phyloP scores from a whole-genome alignment of 352 stramenopile species.

The Phytophthora foliorum region DNA sequence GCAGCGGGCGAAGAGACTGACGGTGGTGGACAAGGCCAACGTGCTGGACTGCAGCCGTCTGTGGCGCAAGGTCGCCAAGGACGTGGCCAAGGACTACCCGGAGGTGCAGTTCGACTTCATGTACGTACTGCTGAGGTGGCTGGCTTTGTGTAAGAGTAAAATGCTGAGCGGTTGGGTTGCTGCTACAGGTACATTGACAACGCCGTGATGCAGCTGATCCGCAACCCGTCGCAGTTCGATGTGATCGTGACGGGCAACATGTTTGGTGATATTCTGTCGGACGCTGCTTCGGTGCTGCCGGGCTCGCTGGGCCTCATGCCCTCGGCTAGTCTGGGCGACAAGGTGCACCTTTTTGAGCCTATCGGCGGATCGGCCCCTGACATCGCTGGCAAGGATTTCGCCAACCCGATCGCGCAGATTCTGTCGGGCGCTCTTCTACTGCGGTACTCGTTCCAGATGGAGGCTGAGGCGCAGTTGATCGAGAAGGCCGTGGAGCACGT shows the following conservation, averaged over 20 bases:
- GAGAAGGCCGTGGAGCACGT: slow-evolving; percentile 86
- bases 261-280: slow-evolving; percentile 99
- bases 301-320: slow-evolving; percentile 98
- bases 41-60: slow-evolving; percentile 97
- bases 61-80: slow-evolving; percentile 94
- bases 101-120: slow-evolving; percentile 97
- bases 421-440: slow-evolving; percentile 98
- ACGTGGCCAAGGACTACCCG: slow-evolving; percentile 91
- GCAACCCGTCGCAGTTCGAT: slow-evolving; percentile 99
- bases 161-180: not conserved
- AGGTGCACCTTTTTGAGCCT: slow-evolving; percentile 97
- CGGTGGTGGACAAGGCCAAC: slow-evolving; percentile 99
- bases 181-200: slow-evolving; percentile 99
- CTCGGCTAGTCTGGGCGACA: slow-evolving; percentile 95
- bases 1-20: slow-evolving; percentile 95
- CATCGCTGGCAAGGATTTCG: slow-evolving; percentile 97
- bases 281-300: slow-evolving; percentile 98
- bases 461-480: slow-evolving; percentile 82
- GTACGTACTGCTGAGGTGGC: slow-evolving; percentile 36
- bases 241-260: slow-evolving; percentile 99
- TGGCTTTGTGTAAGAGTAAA: no score
- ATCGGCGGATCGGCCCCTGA: slow-evolving; percentile 98
- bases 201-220: slow-evolving; percentile 98
- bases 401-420: slow-evolving; percentile 98
- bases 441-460: slow-evolving; percentile 93